phyloP scores from a whole-genome alignment of 1,284 basidiomycete species.

The Trametes sp. region DNA sequence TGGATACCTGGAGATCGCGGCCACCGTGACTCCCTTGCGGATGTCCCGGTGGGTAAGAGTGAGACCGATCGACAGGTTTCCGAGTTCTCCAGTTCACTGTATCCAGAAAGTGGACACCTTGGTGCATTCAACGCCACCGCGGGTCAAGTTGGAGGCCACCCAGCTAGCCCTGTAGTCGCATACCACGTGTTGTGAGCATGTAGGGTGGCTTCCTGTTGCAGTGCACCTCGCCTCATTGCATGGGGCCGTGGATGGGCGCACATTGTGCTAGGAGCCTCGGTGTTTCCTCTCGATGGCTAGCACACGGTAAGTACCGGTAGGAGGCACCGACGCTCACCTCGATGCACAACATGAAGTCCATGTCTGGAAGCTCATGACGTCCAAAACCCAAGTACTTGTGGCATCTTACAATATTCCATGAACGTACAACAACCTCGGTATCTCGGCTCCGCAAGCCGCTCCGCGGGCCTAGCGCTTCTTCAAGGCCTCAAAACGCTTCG shows the following conservation, averaged over 20 bases:
- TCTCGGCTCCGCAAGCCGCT: constrained; percentile 6
- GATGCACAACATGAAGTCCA: too few relatives aligned
- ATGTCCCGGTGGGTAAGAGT: too few relatives aligned
- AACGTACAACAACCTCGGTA: constrained; percentile 17
- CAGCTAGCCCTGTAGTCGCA: too few relatives aligned
- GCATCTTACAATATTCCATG: constrained; percentile 6
- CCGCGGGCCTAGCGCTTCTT: constrained; percentile 68
- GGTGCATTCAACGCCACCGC: too few relatives aligned
- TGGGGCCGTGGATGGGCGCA: background rate
- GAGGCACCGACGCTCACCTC: background rate
- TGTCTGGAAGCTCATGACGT: background rate
- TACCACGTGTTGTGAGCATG: too few relatives aligned
- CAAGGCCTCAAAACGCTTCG: constrained; percentile 79
- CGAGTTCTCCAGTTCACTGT: too few relatives aligned
- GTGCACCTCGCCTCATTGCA: background rate
- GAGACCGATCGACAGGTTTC: too few relatives aligned
- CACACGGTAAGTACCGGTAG: background rate
- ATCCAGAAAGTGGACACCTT: too few relatives aligned
- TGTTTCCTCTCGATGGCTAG: background rate
- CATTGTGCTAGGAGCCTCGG: background rate
- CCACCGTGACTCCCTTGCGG: too few relatives aligned
- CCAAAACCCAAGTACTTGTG: background rate
- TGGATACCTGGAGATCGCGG: background rate
- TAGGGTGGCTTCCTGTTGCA: too few relatives aligned
- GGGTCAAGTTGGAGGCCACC: too few relatives aligned